These are phyloP conservation scores for Kluyveromyces aestuarii DNA, from an alignment of 805 yeast genomes.

Conservation along the genomic window DNA sequence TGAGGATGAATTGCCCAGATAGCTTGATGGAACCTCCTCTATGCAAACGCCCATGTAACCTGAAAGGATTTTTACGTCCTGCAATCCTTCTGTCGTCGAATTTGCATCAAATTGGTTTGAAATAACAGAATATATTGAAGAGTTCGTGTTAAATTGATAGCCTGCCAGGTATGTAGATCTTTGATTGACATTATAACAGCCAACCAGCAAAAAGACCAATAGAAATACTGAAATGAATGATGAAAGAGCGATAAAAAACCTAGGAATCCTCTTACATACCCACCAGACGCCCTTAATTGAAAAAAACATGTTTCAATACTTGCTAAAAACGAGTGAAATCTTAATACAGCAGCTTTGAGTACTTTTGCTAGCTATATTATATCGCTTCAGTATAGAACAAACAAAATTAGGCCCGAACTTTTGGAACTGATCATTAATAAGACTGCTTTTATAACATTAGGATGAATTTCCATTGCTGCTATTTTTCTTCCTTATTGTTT, in stretches of 20 bases:
- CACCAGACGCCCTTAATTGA: slow-evolving; percentile 15
- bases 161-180: slow-evolving; percentile 43
- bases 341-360: background rate
- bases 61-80: slow-evolving; percentile 37
- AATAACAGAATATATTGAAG: slow-evolving; percentile 35
- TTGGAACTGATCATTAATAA: too few relatives aligned
- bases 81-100: slow-evolving; percentile 18
- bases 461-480: too few relatives aligned
- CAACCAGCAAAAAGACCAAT: slow-evolving; percentile 45
- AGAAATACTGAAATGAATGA: slow-evolving; percentile 42
- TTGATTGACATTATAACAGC: slow-evolving; percentile 41
- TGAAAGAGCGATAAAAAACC: slow-evolving; percentile 31
- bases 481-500: too few relatives aligned
- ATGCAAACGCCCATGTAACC: slow-evolving; percentile 55
- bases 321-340: background rate
- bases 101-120: slow-evolving; percentile 32
- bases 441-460: too few relatives aligned
- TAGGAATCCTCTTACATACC: slow-evolving; percentile 33
- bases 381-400: too few relatives aligned
- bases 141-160: slow-evolving; percentile 38
- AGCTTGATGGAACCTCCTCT: slow-evolving; percentile 23
- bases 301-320: background rate
- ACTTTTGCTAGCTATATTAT: background rate
- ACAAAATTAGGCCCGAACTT: too few relatives aligned
- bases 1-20: slow-evolving; percentile 6